A percentile compares a stretch with the other conserved stretches of the same genome.
Conservation (phyloP, 2,329 filamentous ascomycete species). For the Monascus ruber region DNA sequence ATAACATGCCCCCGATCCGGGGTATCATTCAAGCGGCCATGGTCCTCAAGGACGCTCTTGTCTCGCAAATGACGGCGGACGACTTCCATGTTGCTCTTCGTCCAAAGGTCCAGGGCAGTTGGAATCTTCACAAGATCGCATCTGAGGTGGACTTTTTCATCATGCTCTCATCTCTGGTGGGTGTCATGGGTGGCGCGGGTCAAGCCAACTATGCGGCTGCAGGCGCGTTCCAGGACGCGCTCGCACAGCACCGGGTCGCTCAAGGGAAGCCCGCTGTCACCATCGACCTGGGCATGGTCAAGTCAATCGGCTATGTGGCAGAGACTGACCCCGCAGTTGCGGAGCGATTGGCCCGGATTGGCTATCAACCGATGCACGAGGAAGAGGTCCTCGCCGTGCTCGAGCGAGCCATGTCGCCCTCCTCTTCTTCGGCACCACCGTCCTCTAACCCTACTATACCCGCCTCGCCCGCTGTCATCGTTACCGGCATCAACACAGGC, state of each 20-base stretch:
- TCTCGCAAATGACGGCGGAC: slow-evolving; percentile 23
- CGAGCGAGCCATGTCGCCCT: background rate
- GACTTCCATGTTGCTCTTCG: slow-evolving; percentile 16
- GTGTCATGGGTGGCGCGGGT: slow-evolving; percentile 21
- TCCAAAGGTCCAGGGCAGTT: slow-evolving; percentile 22
- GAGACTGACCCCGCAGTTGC: background rate
- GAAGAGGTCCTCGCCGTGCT: background rate
- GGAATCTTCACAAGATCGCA: slow-evolving; percentile 8
- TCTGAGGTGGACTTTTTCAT: slow-evolving; percentile 34
- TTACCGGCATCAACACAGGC: no score
- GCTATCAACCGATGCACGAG: background rate
- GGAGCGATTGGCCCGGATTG: background rate
- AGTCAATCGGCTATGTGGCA: slow-evolving; percentile 4
- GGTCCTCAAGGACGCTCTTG: slow-evolving; percentile 18
- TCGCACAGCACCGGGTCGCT: slow-evolving; percentile 10
- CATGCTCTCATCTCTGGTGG: slow-evolving; percentile 28
- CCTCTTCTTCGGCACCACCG: no score
- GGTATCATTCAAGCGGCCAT: slow-evolving; percentile 19
- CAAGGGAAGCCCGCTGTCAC: slow-evolving; percentile 5
- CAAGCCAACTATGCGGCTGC: slow-evolving; percentile 30
- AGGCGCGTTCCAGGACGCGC: slow-evolving; percentile 25
- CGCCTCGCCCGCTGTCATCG: no score
- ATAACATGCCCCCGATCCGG: slow-evolving; percentile 8
- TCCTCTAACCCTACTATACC: no score
- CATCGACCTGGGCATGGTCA: slow-evolving; percentile 5